These are phyloP conservation scores for Penicillium cosmopolitanum DNA, from an alignment of 495 filamentous ascomycete genomes.

Conservation along the genomic window DNA sequence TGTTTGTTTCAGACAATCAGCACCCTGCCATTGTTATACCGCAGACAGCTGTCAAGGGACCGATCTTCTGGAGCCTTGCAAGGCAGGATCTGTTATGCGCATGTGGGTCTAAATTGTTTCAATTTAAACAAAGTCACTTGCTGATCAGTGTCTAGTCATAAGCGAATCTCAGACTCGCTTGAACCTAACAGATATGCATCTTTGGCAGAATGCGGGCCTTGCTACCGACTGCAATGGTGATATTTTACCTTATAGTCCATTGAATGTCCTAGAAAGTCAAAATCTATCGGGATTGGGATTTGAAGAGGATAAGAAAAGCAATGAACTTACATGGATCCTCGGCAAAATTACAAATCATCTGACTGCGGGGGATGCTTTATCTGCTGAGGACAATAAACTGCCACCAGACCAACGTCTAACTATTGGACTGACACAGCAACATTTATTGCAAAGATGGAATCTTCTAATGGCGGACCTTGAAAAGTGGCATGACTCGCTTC, in stretches of 20 bases:
- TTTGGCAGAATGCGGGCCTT: conserved; percentile 29
- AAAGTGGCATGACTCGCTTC: conserved; percentile 23
- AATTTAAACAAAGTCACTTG: too few species aligned
- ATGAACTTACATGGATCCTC: conserved; percentile 26
- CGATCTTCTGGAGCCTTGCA: conserved; percentile 30
- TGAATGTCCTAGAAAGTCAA: conserved; percentile 9
- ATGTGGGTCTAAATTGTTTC: conserved; percentile 13
- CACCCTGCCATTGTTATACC: conserved; percentile 18
- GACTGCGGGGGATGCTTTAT: conserved; percentile 20
- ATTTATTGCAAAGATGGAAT: conserved; percentile 24
- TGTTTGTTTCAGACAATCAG: conserved; percentile 16
- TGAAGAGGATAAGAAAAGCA: conserved; percentile 24
- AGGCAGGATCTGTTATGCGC: conserved; percentile 28
- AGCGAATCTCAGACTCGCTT: conserved; percentile 27
- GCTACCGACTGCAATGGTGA: conserved; percentile 18
- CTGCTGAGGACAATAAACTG: conserved; percentile 11
- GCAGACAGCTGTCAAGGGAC: conserved; percentile 16
- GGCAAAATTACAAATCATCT: conserved; percentile 28
- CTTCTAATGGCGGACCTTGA: conserved; percentile 19
- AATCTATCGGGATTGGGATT: conserved; percentile 11
- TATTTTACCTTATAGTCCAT: conserved; percentile 15
- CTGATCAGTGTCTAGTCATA: conserved; percentile 14
- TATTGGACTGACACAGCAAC: conserved; percentile 23
- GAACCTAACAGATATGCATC: conserved; percentile 24
- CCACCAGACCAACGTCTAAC: conserved; percentile 17